These are phyloP conservation scores for Conticribra weissflogii DNA, from an alignment of 108 stramenopile genomes.

Conservation along the genomic window DNA sequence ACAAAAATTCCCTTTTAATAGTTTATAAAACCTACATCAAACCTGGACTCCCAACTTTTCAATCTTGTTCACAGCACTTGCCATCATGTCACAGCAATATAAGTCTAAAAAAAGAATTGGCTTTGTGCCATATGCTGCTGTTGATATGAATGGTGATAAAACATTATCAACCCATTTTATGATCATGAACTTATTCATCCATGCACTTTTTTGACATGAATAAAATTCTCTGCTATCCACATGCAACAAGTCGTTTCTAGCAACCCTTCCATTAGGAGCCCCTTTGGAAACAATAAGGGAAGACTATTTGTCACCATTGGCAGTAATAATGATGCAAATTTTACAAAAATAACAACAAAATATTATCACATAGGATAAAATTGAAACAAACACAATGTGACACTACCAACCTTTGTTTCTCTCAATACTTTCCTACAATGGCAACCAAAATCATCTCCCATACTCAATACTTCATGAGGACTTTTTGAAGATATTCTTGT, in stretches of 20 bases:
- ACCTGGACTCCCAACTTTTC: slow-evolving; percentile 22
- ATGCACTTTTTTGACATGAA: neutral
- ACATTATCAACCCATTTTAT: neutral
- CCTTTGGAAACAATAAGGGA: slow-evolving; percentile 1
- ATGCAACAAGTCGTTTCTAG: neutral
- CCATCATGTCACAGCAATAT: slow-evolving; percentile 31
- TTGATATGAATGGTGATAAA: neutral
- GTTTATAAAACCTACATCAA: slow-evolving; percentile 21
- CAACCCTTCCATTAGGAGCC: neutral
- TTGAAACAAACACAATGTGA: neutral
- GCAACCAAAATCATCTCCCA: too few relatives aligned
- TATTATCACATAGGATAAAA: neutral
- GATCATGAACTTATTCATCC: neutral
- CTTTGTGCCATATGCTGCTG: slow-evolving; percentile 3
- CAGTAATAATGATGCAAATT: neutral
- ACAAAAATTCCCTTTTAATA: slow-evolving; percentile 1
- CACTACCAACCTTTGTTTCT: too few relatives aligned
- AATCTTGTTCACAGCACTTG: slow-evolving; percentile 1
- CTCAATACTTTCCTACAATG: too few relatives aligned
- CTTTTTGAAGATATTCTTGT: too few relatives aligned
- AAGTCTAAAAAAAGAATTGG: slow-evolving; percentile 22
- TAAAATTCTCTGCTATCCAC: neutral
- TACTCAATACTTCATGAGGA: too few relatives aligned
- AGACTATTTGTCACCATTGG: neutral
- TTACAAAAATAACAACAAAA: neutral